phyloP scores from a whole-genome alignment of 1,139 yeast species.

The Geotrichum aggregatum region DNA sequence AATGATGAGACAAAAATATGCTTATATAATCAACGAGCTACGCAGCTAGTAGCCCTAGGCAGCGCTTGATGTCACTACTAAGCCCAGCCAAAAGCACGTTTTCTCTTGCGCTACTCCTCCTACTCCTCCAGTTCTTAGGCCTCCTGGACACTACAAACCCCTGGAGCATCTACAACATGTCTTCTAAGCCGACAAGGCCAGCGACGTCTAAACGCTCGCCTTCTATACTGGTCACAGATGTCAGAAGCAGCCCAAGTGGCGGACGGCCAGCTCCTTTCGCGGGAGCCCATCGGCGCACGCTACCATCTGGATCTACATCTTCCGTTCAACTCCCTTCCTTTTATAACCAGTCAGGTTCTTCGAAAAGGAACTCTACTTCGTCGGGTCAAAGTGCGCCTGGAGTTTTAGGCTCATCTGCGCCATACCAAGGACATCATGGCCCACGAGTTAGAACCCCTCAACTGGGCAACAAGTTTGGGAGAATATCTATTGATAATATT shows the following conservation, averaged over 20 bases:
- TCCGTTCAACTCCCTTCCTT: background rate
- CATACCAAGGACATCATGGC: background rate
- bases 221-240: constrained; percentile 86
- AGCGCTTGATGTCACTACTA: too few species aligned
- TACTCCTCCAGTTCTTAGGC: background rate
- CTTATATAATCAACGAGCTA: too few species aligned
- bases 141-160: background rate
- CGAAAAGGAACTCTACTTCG: background rate
- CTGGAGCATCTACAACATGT: background rate
- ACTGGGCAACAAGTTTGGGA: constrained; percentile 23
- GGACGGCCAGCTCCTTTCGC: constrained; percentile 80
- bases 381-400: background rate
- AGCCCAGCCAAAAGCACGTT: too few species aligned
- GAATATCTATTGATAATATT: constrained; percentile 38
- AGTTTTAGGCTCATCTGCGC: background rate
- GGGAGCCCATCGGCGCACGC: constrained; percentile 1
- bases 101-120: background rate
- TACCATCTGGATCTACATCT: background rate
- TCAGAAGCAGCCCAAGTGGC: constrained; percentile 55
- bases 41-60: too few species aligned
- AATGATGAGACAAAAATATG: too few species aligned
- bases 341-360: background rate
- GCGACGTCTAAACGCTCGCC: constrained; percentile 89
- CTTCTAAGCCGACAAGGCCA: constrained; percentile 31
- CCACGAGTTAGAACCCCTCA: background rate